Conservation (phyloP, 192 early-diverging fungal genomes). For the Jimgerdemannia flammicorona region DNA sequence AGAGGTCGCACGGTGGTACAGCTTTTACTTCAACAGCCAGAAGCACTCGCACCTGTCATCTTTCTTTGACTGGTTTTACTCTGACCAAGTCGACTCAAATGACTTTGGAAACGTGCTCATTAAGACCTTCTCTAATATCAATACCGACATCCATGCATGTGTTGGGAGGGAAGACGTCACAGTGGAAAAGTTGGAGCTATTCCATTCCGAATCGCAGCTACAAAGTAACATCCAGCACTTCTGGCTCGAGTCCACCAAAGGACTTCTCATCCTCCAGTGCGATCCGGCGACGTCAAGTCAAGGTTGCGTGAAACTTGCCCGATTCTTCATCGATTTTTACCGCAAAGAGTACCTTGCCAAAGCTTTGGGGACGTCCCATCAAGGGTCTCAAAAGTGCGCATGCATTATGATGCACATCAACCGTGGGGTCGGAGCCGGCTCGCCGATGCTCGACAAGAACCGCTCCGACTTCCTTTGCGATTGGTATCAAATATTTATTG, state of each 20-base stretch:
- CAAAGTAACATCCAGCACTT: conserved; percentile 13
- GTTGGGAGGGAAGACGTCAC: conserved; percentile 4
- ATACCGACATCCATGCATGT: conserved; percentile 12
- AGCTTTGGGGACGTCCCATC: neutral
- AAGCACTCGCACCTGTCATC: conserved; percentile 2
- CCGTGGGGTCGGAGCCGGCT: neutral
- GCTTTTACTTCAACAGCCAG: conserved; percentile 7
- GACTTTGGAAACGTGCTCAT: conserved; percentile 6
- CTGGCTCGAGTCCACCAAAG: conserved; percentile 7
- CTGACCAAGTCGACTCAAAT: neutral
- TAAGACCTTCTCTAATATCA: conserved; percentile 20
- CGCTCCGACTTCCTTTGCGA: conserved; percentile 20
- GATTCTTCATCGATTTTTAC: conserved; percentile 18
- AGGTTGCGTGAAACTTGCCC: conserved; percentile 19
- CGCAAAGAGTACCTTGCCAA: conserved; percentile 11
- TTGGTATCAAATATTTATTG: conserved; percentile 19
- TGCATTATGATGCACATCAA: conserved; percentile 19
- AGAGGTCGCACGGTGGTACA: conserved; percentile 7
- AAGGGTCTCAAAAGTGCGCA: conserved; percentile 8
- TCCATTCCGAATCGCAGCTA: conserved; percentile 17
- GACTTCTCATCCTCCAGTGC: conserved; percentile 19
- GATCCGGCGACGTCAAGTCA: conserved; percentile 8
- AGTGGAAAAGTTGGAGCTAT: conserved; percentile 14
- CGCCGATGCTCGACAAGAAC: neutral
- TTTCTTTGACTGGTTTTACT: conserved; percentile 7